Conservation (phyloP, 768 basidiomycete genomes). For the Nidularia pulvinata region DNA sequence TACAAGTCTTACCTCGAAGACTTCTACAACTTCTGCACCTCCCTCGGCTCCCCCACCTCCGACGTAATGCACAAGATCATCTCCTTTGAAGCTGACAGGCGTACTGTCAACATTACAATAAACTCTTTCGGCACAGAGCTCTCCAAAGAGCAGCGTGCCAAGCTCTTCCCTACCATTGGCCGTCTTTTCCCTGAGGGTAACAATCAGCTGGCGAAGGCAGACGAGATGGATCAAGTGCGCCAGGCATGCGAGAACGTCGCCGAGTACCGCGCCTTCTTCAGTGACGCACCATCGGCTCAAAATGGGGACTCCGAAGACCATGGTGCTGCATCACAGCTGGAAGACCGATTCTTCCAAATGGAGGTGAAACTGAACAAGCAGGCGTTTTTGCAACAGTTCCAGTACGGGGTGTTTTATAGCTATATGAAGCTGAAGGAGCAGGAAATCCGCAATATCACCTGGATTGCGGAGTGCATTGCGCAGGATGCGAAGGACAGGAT, state of each 20-base stretch:
- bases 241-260: slow-evolving; percentile 82
- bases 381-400: slow-evolving; percentile 96
- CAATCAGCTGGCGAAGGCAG: slow-evolving; percentile 89
- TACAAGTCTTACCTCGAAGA: slow-evolving; percentile 99
- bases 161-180: slow-evolving; percentile 93
- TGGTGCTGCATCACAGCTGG: slow-evolving; percentile 66
- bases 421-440: slow-evolving; percentile 94
- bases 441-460: slow-evolving; percentile 86
- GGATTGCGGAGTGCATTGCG: slow-evolving; percentile 98
- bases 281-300: slow-evolving; percentile 37
- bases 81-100: slow-evolving; percentile 94
- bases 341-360: slow-evolving; percentile 92
- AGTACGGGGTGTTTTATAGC: slow-evolving; percentile 89
- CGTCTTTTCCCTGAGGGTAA: slow-evolving; percentile 95
- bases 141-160: slow-evolving; percentile 92
- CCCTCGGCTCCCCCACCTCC: slow-evolving; percentile 81
- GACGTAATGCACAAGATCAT: slow-evolving; percentile 94
- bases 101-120: slow-evolving; percentile 98
- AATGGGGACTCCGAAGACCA: slow-evolving; percentile 37
- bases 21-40: slow-evolving; percentile 82
- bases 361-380: slow-evolving; percentile 96
- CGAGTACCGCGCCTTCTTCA: slow-evolving; percentile 93
- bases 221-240: slow-evolving; percentile 94
- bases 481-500: slow-evolving; percentile 96
- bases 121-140: slow-evolving; percentile 98